Percentiles rank a stretch among this genome's conserved stretches.
phyloP scores from a whole-genome alignment of 805 yeast genomes.

The Lipomyces chichibuensis region DNA sequence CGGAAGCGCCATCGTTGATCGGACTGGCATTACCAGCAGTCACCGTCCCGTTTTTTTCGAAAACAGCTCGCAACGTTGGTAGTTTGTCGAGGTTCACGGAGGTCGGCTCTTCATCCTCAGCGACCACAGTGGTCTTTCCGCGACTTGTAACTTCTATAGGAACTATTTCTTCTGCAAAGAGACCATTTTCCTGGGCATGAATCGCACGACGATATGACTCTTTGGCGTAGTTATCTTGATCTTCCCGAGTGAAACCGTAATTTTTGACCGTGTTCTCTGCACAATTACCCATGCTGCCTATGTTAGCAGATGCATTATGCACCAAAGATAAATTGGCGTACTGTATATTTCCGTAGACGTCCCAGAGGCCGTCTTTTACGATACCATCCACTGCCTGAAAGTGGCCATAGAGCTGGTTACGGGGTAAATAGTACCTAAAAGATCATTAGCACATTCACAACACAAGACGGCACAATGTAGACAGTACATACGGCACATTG shows the following conservation, averaged over 20 bases:
- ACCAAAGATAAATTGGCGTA: slow-evolving; percentile 6
- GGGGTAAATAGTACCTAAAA: slow-evolving; percentile 48
- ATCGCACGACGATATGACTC: slow-evolving; percentile 80
- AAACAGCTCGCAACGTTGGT: slow-evolving; percentile 81
- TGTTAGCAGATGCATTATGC: not conserved
- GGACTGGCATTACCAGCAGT: slow-evolving; percentile 96
- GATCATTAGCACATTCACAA: slow-evolving; percentile 39
- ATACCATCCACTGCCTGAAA: slow-evolving; percentile 60
- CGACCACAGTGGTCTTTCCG: slow-evolving; percentile 71
- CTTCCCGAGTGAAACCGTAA: slow-evolving; percentile 72
- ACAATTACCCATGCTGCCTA: slow-evolving; percentile 79
- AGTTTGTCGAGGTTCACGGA: slow-evolving; percentile 73
- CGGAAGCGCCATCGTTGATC: slow-evolving; percentile 95
- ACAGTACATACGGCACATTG: slow-evolving; percentile 66
- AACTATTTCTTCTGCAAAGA: slow-evolving; percentile 73
- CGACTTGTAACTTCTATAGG: slow-evolving; percentile 72
- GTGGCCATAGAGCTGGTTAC: slow-evolving; percentile 53
- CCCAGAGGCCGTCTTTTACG: slow-evolving; percentile 82
- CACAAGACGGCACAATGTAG: not conserved
- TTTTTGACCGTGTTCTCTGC: slow-evolving; percentile 93
- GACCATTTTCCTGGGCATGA: slow-evolving; percentile 69
- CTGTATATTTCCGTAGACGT: slow-evolving; percentile 71
- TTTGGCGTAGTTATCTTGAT: slow-evolving; percentile 83
- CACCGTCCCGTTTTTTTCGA: slow-evolving; percentile 90
- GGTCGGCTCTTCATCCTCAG: slow-evolving; percentile 74